Percentiles rank a stretch among this genome's conserved stretches.
These are phyloP conservation scores for Erigeron philadelphicus DNA, from an alignment of 140 eudicot species.

Conservation along the genomic window DNA sequence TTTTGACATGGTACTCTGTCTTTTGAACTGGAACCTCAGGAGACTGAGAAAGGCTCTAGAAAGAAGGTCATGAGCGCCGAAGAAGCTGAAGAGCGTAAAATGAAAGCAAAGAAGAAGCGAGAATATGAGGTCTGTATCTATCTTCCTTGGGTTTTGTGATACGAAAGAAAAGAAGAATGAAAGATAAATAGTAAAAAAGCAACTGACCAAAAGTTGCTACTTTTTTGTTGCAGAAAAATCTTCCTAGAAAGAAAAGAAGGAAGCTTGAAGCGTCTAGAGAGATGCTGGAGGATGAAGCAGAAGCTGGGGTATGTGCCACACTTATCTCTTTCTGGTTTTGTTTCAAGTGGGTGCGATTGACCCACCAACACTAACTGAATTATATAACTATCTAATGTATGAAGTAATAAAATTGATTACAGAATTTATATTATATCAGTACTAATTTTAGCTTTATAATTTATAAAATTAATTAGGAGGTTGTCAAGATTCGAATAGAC, in stretches of 20 bases:
- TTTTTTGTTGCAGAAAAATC: slow-evolving; percentile 53
- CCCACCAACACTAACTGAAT: too few relatives aligned
- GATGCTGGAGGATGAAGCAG: slow-evolving; percentile 72
- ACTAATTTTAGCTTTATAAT: too few relatives aligned
- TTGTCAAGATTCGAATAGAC: too few relatives aligned
- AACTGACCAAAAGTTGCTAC: not conserved
- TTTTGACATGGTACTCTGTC: not conserved
- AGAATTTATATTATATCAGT: too few relatives aligned
- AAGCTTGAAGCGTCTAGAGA: slow-evolving; percentile 93
- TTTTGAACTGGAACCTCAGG: slow-evolving; percentile 37
- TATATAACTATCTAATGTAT: too few relatives aligned
- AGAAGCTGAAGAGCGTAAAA: slow-evolving; percentile 82
- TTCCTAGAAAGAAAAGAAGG: slow-evolving; percentile 89
- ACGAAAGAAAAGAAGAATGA: not conserved
- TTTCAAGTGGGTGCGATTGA: not conserved
- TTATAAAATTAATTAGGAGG: too few relatives aligned
- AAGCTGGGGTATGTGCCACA: slow-evolving; percentile 35
- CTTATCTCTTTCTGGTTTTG: not conserved
- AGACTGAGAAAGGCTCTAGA: slow-evolving; percentile 40
- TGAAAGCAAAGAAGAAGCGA: slow-evolving; percentile 89
- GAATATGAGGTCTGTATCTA: slow-evolving; percentile 65
- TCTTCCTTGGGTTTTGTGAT: slow-evolving; percentile 14
- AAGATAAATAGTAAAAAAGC: not conserved
- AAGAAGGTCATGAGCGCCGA: slow-evolving; percentile 71
- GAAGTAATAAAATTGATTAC: too few relatives aligned